These are phyloP conservation scores for Camellia sinensis DNA, from an alignment of 148 eudicot species.

Conservation along the genomic window DNA sequence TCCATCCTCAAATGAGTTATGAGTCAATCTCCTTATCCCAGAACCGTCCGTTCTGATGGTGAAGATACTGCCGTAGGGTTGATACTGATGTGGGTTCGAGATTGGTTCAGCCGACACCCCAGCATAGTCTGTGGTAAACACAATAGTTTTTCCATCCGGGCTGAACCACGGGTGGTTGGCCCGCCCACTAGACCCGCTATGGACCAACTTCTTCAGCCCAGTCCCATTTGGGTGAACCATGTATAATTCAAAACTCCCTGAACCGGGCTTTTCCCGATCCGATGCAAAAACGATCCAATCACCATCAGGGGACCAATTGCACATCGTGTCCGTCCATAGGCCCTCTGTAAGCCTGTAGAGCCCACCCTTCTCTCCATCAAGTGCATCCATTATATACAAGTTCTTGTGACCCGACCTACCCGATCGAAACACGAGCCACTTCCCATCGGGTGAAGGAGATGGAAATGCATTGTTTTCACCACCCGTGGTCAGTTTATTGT, in stretches of 20 bases:
- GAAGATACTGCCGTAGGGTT: constrained; percentile 83
- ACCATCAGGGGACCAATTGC: constrained; percentile 83
- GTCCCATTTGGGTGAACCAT: constrained; percentile 78
- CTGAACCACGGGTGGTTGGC: constrained; percentile 88
- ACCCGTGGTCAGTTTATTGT: constrained; percentile 51
- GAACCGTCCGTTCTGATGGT: constrained; percentile 63
- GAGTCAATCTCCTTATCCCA: constrained; percentile 60
- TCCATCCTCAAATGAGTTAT: constrained; percentile 85
- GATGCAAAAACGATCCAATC: constrained; percentile 87
- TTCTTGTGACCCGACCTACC: constrained; percentile 82
- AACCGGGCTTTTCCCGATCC: constrained; percentile 60
- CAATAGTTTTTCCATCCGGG: constrained; percentile 68
- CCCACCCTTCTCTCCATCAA: constrained; percentile 58
- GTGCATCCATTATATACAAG: constrained; percentile 81
- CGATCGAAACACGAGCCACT: constrained; percentile 80
- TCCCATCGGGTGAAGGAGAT: constrained; percentile 84
- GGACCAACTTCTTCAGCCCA: constrained; percentile 64
- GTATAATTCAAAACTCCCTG: constrained; percentile 66
- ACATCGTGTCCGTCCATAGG: constrained; percentile 87
- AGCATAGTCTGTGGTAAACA: constrained; percentile 72
- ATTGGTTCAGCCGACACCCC: constrained; percentile 93
- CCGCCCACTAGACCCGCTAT: constrained; percentile 67
- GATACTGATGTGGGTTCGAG: constrained; percentile 76
- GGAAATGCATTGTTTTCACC: constrained; percentile 90
- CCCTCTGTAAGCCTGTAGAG: constrained; percentile 62